Evolutionary conservation across 2,329 filamentous ascomycete species (phyloP), one percentile per base, ranked within the genome.

Genomic region (Sclerotinia nivalis): DNA sequence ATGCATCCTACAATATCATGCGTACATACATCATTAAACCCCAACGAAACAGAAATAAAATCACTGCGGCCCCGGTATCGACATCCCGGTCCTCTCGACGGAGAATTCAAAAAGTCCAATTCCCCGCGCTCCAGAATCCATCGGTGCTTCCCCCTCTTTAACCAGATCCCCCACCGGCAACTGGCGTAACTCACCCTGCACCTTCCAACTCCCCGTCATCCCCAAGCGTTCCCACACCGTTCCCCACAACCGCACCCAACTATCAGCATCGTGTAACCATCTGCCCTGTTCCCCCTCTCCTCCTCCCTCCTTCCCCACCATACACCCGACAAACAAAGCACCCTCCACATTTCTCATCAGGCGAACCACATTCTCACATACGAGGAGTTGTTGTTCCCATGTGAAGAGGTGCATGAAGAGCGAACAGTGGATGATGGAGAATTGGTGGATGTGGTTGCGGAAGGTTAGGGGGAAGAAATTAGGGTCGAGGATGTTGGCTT

Each of bases 351-450:
- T 34, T 4, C 20, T 40, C 43, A 69, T 20, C 1, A 69, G 43
- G 8, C 45, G 45, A 6, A 66, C 61, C 0, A 69, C 52, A 12
- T 69, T 65, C 0, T 37, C 52, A 31, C 68, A 69, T 2, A 69
- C 61, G n/a, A 40, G 69, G 12, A 69, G 34, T 49, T 72, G 71
- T 37, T 66, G 55, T 3, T 72, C 71, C 64, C 64, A 72, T 15
- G 58, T 58, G 40, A 70, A 72, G 34, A 72, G 59, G 40, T 72
- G 71, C 59, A 72, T 60, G 40, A 72, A 72, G 28, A 61, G 52
- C 2, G 64, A 54, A 4, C 65, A 65, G 59, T 70, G 61, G 25
- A 72, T 66, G 13, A 72, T 69, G 5, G 60, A 28, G n/a, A 69
- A 69, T 56, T 65, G 50, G 20, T 69, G 28, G 9, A 66, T 55